Conservation (phyloP, 805 yeast genomes). For the Phaffomyces opuntiae region DNA sequence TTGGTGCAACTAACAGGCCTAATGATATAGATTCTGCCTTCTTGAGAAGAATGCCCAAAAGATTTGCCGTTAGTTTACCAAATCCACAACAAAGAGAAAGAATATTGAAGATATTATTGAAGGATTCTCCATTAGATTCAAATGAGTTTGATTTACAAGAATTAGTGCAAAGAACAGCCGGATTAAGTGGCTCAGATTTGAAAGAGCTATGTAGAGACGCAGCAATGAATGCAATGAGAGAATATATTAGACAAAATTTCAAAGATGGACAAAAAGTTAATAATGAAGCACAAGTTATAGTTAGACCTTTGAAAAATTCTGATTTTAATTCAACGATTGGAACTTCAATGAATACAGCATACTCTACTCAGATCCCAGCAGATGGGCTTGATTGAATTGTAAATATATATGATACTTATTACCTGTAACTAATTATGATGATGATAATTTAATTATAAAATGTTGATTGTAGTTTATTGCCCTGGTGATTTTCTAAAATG, state of each 20-base stretch:
- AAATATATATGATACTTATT: neutral
- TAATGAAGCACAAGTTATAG: constrained; percentile 31
- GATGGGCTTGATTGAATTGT: constrained; percentile 1
- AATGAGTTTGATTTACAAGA: constrained; percentile 47
- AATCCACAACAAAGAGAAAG: constrained; percentile 55
- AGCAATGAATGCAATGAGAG: constrained; percentile 82
- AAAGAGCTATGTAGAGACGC: constrained; percentile 92
- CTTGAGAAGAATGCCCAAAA: constrained; percentile 86
- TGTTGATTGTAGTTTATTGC: neutral
- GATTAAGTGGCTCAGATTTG: constrained; percentile 85
- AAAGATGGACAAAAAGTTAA: constrained; percentile 26
- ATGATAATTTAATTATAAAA: neutral
- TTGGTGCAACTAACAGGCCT: constrained; percentile 94
- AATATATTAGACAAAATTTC: constrained; percentile 58
- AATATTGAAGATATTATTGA: constrained; percentile 62
- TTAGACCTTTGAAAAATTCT: constrained; percentile 52
- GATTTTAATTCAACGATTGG: constrained; percentile 40
- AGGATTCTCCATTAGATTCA: constrained; percentile 53
- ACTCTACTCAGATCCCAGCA: constrained; percentile 6
- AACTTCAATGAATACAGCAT: constrained; percentile 9
- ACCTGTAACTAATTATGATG: neutral
- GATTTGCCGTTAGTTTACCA: constrained; percentile 76
- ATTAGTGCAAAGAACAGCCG: constrained; percentile 60
- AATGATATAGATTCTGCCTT: constrained; percentile 90
- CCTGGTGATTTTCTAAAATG: neutral